A percentile compares a stretch with the other conserved stretches of the same genome.
phyloP scores from a whole-genome alignment of 2,329 filamentous ascomycete species.

The Aspergillus tanneri region DNA sequence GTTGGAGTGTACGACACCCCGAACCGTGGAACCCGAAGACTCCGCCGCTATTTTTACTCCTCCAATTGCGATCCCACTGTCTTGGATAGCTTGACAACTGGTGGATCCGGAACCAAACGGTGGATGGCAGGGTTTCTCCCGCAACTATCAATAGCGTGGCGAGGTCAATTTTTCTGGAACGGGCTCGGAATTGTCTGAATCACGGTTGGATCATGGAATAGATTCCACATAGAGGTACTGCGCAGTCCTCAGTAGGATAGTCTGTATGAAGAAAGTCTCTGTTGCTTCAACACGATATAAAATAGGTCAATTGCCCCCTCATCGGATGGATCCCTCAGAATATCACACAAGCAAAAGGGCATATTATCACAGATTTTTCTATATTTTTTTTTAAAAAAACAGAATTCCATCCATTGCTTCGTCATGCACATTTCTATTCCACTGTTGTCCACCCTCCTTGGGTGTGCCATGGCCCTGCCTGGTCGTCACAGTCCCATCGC shows the following conservation, averaged over 20 bases:
- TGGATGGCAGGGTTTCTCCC: neutral
- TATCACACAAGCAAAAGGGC: too few species aligned
- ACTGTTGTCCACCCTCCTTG: constrained; percentile 20
- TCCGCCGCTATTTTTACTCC: too few species aligned
- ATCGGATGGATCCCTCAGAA: too few species aligned
- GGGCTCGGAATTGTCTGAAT: neutral
- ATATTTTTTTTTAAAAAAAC: too few species aligned
- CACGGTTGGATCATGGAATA: neutral
- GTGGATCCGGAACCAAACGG: neutral
- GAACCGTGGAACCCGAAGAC: neutral
- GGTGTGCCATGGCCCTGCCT: constrained; percentile 22
- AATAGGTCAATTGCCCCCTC: too few species aligned
- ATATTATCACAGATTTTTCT: too few species aligned
- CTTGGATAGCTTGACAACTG: too few species aligned
- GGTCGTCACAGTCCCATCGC: constrained; percentile 11
- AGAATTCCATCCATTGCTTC: neutral
- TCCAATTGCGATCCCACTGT: too few species aligned
- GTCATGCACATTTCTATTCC: constrained; percentile 7
- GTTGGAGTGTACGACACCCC: too few species aligned
- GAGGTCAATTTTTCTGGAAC: neutral
- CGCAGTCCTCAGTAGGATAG: too few species aligned
- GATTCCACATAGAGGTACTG: neutral
- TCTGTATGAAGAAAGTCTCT: too few species aligned
- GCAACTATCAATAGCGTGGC: neutral
- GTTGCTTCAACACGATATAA: too few species aligned